Conservation (phyloP, 192 early-diverging fungal species). For the Kickxella alabastrina region DNA sequence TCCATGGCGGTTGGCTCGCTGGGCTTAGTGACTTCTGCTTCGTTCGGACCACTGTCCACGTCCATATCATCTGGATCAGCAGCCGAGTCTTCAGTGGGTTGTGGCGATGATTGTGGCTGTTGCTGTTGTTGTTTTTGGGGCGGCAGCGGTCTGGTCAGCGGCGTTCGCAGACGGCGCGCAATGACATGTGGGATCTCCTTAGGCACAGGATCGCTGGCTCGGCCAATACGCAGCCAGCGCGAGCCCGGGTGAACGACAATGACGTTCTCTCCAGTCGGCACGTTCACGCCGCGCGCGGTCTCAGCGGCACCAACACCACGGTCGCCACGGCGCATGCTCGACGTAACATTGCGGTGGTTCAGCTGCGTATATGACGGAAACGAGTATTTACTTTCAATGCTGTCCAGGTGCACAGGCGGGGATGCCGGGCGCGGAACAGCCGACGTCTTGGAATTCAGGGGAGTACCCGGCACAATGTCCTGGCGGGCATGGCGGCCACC, state of each 20-base stretch:
- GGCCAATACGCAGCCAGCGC: conserved; percentile 72
- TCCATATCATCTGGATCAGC: conserved; percentile 5
- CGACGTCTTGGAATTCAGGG: not conserved
- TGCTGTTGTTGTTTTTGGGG: too few species aligned
- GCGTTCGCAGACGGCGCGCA: conserved; percentile 56
- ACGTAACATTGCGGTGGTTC: conserved; percentile 27
- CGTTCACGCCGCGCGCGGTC: conserved; percentile 10
- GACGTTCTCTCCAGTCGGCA: conserved; percentile 56
- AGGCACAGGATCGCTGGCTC: conserved; percentile 79
- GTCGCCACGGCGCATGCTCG: conserved; percentile 30
- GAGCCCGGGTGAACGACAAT: conserved; percentile 89
- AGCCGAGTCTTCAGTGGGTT: too few species aligned
- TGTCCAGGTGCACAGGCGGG: conserved; percentile 2
- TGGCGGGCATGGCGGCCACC: not conserved
- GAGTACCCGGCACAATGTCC: not conserved
- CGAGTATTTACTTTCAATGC: conserved; percentile 43
- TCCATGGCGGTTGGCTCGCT: conserved; percentile 5
- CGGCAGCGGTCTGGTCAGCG: too few species aligned
- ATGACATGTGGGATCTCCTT: conserved; percentile 74
- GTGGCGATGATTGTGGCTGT: too few species aligned
- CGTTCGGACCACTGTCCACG: conserved; percentile 12
- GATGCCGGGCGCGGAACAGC: not conserved
- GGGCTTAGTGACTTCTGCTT: conserved; percentile 13
- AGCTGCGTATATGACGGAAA: conserved; percentile 34
- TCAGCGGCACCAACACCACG: conserved; percentile 13